Evolutionary conservation across 2,329 filamentous ascomycete species (phyloP), one percentile per base, ranked within the genome.

Genomic region (Teratosphaeria destructans): DNA sequence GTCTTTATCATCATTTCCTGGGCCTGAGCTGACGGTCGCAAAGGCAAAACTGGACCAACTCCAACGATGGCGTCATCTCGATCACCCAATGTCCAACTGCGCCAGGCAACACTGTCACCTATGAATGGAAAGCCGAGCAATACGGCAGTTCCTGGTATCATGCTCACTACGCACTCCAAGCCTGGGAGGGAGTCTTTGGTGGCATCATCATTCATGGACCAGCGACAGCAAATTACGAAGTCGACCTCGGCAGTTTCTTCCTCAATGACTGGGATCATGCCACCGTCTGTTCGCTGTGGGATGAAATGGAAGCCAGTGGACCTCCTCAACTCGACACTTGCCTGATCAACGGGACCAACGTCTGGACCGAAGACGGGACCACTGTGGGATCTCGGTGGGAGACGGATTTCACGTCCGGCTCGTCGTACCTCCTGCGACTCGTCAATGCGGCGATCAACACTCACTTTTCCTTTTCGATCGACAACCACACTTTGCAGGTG

Each of bases 11-110:
- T 43, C 12, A 16, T 43, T 14, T 16, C 37, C 16, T 14, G 5
- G 11, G 43, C 8, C n/a, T 23, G 8, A 19, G 43, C 43, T 49
- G 43, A 49, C 11, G 6, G 19, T 49, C 10, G 11, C n/a, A 49
- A 23, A 49, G 78, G 29, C 76, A 76, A 61, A 79, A 71, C 62
- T 80, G 77, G 65, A 83, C 79, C 1, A 85, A 85, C 66, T 66
- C 74, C 16, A 74, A 76, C 59, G 79, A 81, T 59, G 79, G 79
- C 52, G 77, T 76, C 54, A 73, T 73, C 54, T 74, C 74, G 34
- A 69, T 82, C 52, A 81, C 80, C n/a, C 85, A 89, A 70, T 90
- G 87, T 63, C 86, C 87, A 1, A 83, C 89, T 60, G 76, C 84
- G 5, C 85, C 86, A 0, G 82, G 82, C 27, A 66, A 73, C 16